Base-by-base conservation (phyloP, 441 rosid genomes). In the Raphanus hybrid region DNA sequence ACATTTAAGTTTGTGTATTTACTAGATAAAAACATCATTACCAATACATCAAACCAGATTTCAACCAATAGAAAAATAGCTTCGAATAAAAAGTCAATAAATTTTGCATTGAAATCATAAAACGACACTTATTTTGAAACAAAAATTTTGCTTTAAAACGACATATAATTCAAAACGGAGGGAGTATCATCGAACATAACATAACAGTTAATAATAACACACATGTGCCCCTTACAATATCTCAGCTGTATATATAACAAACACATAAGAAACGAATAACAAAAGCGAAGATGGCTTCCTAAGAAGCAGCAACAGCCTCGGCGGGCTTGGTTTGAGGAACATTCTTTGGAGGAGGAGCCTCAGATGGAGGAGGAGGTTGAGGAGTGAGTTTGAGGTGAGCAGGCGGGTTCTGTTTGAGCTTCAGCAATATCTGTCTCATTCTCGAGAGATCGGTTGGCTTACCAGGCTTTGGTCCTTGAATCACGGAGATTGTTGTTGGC, bases 391-490 rank as follows among this genome's bases (percentile, higher is more conserved):
- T 91, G 74, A 88, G 77, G 83, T 95, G 98, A 50, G 85, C 66
- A 16, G 93, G 98, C 10, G 98, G 82, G 12, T 74, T 67, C 61
- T 92, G 96, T 88, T 95, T 95, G 83, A 94, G 78, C 81, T 87
- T 91, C 48, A 88, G 10, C 58, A 92, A 85, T 39, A 94, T 82
- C 64, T 92, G 97, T 64, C 88, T 82, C 98, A 91, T 85, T 84
- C 99, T 89, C 12, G 96, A 75, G n/a, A 92, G 91, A 69, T 94
- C 94, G 2, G 96, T 85, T 15, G 94, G 97, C 84, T 89, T 94
- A 59, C 99, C 97, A 0, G 91, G 98, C 78, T 94, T 92, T 20
- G 98, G 99, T 67, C 96, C 99, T 64, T 85, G 94, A 70, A 90
- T 78, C 57, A 91, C 88, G 43, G 75, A 73, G 66, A 87, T 54